Evolutionary conservation across 495 filamentous ascomycete genomes (phyloP).

Genomic region (Aspergillus panamensis): DNA sequence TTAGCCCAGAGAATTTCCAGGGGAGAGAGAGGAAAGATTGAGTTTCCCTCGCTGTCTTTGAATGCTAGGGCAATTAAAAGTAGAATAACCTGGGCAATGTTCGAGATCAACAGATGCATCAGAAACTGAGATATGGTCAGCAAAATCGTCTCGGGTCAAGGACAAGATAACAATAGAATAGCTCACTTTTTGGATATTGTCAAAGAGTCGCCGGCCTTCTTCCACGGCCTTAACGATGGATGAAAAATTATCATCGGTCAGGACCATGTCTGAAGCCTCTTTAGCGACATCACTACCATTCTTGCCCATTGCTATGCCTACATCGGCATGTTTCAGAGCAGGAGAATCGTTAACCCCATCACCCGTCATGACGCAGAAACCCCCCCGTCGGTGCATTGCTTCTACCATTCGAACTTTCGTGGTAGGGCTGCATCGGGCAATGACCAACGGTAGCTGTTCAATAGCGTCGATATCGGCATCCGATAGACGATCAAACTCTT

Average conservation of each 20-base stretch:
- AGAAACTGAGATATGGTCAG: conserved; percentile 47
- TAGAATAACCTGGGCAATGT: conserved; percentile 70
- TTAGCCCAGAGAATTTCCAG: conserved; percentile 78
- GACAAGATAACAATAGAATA: neutral
- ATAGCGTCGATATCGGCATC: conserved; percentile 59
- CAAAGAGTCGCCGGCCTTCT: conserved; percentile 70
- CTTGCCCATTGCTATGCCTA: conserved; percentile 83
- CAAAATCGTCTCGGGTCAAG: neutral
- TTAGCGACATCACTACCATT: conserved; percentile 88
- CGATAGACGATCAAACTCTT: conserved; percentile 58
- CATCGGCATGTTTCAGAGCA: conserved; percentile 71
- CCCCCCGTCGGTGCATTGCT: conserved; percentile 60
- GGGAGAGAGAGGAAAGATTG: conserved; percentile 72
- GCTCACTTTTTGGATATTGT: conserved; percentile 76
- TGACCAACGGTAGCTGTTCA: conserved; percentile 61
- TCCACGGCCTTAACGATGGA: conserved; percentile 69
- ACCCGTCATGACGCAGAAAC: conserved; percentile 70
- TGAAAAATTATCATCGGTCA: conserved; percentile 87
- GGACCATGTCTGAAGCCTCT: conserved; percentile 79
- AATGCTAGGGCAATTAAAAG: conserved; percentile 70
- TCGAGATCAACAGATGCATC: conserved; percentile 67
- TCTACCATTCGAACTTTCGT: conserved; percentile 73
- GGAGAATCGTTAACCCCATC: conserved; percentile 88
- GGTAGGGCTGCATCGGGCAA: conserved; percentile 64
- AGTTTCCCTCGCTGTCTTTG: conserved; percentile 58